Evolutionary conservation across 345 rosid genomes (phyloP).

Genomic region (Hevea brasiliensis): DNA sequence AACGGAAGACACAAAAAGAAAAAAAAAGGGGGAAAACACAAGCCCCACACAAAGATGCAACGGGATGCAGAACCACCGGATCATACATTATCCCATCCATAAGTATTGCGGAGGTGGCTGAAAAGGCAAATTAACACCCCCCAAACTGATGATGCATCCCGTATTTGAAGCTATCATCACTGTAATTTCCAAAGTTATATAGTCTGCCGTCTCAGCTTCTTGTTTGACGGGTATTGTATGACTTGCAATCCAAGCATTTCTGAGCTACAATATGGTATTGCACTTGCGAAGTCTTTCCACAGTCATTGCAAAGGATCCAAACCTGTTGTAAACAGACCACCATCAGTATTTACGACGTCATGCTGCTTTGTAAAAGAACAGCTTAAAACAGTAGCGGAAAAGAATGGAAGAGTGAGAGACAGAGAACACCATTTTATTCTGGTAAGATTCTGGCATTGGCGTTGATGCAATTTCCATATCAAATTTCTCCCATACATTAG

Average conservation of each 20-base stretch:
- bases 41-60: not conserved
- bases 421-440: slow-evolving; percentile 51
- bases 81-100: not conserved
- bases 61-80: not conserved
- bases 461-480: slow-evolving; percentile 79
- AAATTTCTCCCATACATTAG: slow-evolving; percentile 83
- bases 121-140: not conserved
- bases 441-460: slow-evolving; percentile 76
- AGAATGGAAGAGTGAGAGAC: too few relatives aligned
- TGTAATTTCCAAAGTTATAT: not conserved
- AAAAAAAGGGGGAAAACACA: not conserved
- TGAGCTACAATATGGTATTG: slow-evolving; percentile 76
- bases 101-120: not conserved
- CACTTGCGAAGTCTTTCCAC: slow-evolving; percentile 58
- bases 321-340: slow-evolving; percentile 43
- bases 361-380: too few relatives aligned
- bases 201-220: slow-evolving; percentile 24
- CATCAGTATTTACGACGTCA: not conserved
- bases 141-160: not conserved
- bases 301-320: slow-evolving; percentile 83
- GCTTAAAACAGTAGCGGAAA: too few relatives aligned
- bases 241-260: slow-evolving; percentile 76
- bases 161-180: not conserved
- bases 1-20: not conserved
- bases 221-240: slow-evolving; percentile 78